A percentile compares a stretch with the other conserved stretches of the same genome.
Conservation (phyloP, 192 early-diverging fungal species). For the Coemansia sp. region DNA sequence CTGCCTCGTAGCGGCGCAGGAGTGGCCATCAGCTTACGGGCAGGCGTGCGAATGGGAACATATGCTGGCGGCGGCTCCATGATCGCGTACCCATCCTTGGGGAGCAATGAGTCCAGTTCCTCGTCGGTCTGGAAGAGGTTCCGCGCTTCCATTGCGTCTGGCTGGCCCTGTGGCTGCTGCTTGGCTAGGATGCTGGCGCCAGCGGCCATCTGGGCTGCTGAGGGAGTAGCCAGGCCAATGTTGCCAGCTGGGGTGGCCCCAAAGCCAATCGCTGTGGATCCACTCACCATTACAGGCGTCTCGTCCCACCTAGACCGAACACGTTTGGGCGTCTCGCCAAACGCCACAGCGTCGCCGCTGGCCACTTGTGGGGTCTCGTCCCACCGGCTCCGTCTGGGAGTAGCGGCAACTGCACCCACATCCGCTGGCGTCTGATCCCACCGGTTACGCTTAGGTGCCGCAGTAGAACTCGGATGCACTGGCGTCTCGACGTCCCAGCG, state of each 20-base stretch:
- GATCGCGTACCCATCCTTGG: conserved; percentile 84
- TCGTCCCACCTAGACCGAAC: conserved; percentile 96
- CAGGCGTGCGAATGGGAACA: conserved; percentile 91
- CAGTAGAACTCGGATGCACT: conserved; percentile 17
- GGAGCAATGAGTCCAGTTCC: conserved; percentile 94
- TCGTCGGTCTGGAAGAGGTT: conserved; percentile 88
- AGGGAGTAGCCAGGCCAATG: conserved; percentile 75
- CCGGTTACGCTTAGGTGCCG: conserved; percentile 54
- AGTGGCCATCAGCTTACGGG: conserved; percentile 91
- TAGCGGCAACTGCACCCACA: conserved; percentile 25
- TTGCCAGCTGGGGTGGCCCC: conserved; percentile 72
- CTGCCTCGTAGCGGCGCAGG: conserved; percentile 80
- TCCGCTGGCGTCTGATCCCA: conserved; percentile 74
- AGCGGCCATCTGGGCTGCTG: conserved; percentile 56
- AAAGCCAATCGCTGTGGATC: conserved; percentile 14
- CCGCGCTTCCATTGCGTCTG: conserved; percentile 76
- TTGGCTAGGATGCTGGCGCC: conserved; percentile 81
- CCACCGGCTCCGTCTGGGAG: conserved; percentile 57
- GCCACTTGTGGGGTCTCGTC: conserved; percentile 58
- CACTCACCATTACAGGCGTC: conserved; percentile 69
- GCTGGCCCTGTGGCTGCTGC: conserved; percentile 70
- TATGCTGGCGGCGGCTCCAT: conserved; percentile 87
- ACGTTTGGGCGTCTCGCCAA: conserved; percentile 57
- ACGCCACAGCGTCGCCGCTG: conserved; percentile 30
- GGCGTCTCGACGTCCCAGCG: conserved; percentile 88